These are phyloP conservation scores for Colletotrichum sp. DNA, from an alignment of 2,329 filamentous ascomycete species.

Conservation along the genomic window DNA sequence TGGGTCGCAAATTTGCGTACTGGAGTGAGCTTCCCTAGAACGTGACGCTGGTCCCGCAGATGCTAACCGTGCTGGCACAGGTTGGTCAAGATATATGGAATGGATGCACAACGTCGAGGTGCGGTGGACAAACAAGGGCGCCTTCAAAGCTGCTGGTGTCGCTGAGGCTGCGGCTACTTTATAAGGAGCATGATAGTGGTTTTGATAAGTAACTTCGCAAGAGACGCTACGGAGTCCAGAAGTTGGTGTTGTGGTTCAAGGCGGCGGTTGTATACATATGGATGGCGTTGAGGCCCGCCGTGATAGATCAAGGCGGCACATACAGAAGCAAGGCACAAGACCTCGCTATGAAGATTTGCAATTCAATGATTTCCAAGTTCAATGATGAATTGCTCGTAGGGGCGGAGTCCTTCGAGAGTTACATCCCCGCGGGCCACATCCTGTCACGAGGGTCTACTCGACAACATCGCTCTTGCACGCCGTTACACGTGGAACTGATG, in stretches of 20 bases:
- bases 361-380: not conserved
- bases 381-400: not conserved
- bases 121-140: constrained; percentile 63
- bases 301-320: not conserved
- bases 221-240: not conserved
- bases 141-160: constrained; percentile 68
- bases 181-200: constrained; percentile 32
- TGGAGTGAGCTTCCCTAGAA: constrained; percentile 71
- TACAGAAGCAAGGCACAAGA: not conserved
- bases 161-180: constrained; percentile 65
- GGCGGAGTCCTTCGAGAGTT: not conserved
- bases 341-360: not conserved
- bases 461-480: not conserved
- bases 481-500: not conserved
- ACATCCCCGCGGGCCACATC: not conserved
- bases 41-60: not conserved
- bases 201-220: not conserved
- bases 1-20: constrained; percentile 93
- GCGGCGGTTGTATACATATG: constrained; percentile 1
- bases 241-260: not conserved
- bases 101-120: constrained; percentile 89
- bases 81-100: constrained; percentile 92
- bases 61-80: constrained; percentile 47
- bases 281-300: constrained; percentile 8
- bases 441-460: not conserved